These are phyloP conservation scores for Phytophthora pluvialis DNA, from an alignment of 352 stramenopile species.

Conservation along the genomic window DNA sequence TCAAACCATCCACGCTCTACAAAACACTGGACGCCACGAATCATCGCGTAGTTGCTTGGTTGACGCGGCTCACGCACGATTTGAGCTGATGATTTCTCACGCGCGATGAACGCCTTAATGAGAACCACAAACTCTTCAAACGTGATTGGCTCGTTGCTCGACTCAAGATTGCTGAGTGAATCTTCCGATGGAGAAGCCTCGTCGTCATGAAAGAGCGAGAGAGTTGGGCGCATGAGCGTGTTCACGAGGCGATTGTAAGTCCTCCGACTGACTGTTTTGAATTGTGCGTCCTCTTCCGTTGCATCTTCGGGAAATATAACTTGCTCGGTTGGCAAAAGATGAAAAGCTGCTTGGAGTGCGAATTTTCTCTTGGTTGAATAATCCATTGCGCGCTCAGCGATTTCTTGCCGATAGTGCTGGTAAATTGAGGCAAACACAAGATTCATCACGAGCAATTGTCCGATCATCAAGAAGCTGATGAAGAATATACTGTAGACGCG, in stretches of 20 bases:
- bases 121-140: not conserved
- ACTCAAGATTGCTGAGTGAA: not conserved
- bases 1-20: not conserved
- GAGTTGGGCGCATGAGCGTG: not conserved
- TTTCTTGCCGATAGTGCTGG: constrained; percentile 1
- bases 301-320: not conserved
- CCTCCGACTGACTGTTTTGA: not conserved
- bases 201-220: not conserved
- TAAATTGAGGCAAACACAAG: constrained; percentile 2
- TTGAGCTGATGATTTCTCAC: not conserved
- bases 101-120: constrained; percentile 1
- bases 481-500: constrained; percentile 1
- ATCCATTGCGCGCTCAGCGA: not conserved
- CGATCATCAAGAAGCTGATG: constrained; percentile 5
- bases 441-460: not conserved
- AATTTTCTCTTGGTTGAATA: constrained; percentile 2
- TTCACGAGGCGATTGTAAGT: constrained; percentile 2
- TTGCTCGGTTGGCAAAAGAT: constrained; percentile 1
- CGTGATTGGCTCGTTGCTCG: not conserved
- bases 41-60: not conserved
- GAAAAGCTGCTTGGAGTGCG: not conserved
- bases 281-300: not conserved
- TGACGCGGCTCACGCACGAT: not conserved
- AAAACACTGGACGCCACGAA: not conserved
- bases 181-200: not conserved